These are phyloP conservation scores for Flaveria ramosissima DNA, from an alignment of 129 eudicot genomes.

Conservation along the genomic window DNA sequence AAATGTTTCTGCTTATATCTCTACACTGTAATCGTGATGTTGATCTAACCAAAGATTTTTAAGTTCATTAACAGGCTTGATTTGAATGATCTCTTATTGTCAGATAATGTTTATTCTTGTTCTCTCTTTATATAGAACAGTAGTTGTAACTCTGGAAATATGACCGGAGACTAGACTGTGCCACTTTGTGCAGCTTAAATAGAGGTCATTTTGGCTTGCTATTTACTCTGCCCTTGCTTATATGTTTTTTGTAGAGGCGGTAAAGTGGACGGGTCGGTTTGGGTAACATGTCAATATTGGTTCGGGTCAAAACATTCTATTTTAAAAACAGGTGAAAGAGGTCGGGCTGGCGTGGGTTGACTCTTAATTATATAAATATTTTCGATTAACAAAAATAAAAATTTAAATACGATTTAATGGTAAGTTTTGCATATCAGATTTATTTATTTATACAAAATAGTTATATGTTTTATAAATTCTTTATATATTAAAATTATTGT, in stretches of 20 bases:
- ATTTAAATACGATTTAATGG: neutral
- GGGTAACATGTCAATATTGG: neutral
- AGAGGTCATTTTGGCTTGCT: slow-evolving; percentile 3
- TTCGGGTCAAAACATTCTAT: neutral
- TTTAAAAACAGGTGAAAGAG: neutral
- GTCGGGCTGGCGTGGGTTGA: neutral
- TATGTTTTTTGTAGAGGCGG: neutral
- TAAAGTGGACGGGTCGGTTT: neutral
- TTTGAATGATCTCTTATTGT: neutral
- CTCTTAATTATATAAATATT: neutral
- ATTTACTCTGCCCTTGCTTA: neutral
- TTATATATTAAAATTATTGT: neutral
- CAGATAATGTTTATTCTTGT: neutral
- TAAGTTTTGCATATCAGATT: neutral
- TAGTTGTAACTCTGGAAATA: neutral
- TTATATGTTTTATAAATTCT: neutral
- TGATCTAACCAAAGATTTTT: neutral
- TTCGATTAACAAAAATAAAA: neutral
- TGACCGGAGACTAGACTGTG: neutral
- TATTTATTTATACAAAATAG: neutral
- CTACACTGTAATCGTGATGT: neutral
- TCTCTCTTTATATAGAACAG: neutral
- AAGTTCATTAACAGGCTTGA: neutral
- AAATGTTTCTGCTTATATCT: neutral
- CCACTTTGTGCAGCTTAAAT: slow-evolving; percentile 7